Base-by-base conservation (phyloP, 805 yeast genomes). In the Candida sithepensis region DNA sequence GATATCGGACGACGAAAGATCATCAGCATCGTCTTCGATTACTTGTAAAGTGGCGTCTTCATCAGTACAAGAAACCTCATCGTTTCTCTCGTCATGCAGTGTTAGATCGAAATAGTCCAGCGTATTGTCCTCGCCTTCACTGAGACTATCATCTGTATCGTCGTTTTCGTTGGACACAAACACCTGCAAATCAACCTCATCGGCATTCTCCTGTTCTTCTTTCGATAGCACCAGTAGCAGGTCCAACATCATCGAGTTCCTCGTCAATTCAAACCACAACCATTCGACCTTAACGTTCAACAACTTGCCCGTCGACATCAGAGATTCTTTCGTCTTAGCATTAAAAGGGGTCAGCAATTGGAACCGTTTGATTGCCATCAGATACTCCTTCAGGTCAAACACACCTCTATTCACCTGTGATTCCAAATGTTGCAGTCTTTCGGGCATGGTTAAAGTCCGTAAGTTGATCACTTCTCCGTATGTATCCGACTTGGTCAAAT, bases 231-330 rank as follows among this genome's bases (percentile, higher is more conserved):
- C 37, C n/a, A 41, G 44, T 28, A 58, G 39, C 6, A 59, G 45
- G 12, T 44, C 49, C n/a, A 28, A 30, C 39, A 56, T 53, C 33
- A 55, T 33, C 6, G 52, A 61, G 40, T 72, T 69, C 42, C 78
- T 69, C 46, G 74, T 70, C 13, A 73, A 63, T 48, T 83, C 85
- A 48, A 74, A 74, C 72, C 81, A 73, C 33, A 76, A 62, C 80
- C 82, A 77, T 49, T 81, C 83, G 40, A 82, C 60, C 50, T 77
- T 74, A 22, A 78, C 71, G n/a, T 74, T 70, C 50, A 79, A 60
- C 48, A 73, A 67, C 39, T 75, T 73, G 19, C 76, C 72, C 3
- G 79, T 70, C 23, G 66, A 62, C 12, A 69, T 60, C 19, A 84
- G 51, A 4, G 65, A 58, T 19, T 79, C 85, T 42, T 77, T 69